Evolutionary conservation across 2,329 filamentous ascomycete species (phyloP), one percentile per base, ranked within the genome.

Genomic region (Ophiostoma australiae): DNA sequence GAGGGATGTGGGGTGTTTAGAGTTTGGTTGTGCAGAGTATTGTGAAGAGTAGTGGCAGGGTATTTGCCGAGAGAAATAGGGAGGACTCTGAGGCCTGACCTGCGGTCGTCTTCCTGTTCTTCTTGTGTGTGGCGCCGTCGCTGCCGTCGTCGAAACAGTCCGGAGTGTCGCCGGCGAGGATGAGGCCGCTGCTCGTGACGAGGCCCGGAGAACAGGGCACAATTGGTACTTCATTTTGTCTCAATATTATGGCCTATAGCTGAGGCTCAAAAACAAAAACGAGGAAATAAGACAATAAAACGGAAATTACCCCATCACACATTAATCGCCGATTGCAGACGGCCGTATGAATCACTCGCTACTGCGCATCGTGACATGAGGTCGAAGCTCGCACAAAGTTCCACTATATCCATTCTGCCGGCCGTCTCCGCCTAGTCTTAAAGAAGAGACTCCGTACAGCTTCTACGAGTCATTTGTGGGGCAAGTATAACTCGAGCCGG

Each of bases 1-100:
- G 61, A 89, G 77, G 1, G 84, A 83, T 69, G 23, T 72, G 3
- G 76, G 79, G 23, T 41, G 66, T 39, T 10, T 67, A 23, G 65
- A 67, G 3, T 37, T n/a, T 37, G 35, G 23, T 20, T 20, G 33
- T 37, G 13, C 31, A 27, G 58, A 65, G 4, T 39, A 3, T 15
- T 37, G 61, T 63, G 44, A 48, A 48, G 44, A 48, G n/a, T 48
- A 48, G 44, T 48, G 44, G 44, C 44, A 48, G 7, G 3, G 3
- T 15, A 2, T 27, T 27, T 3, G 52, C n/a, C 52, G 52, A 58
- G 52, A 27, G 13, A 58, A 17, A 58, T 3, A 4, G 11, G 8
- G 13, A 58, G 52, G 27, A 41, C 31, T 39, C 20, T 20, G 33
- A 2, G 61, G 33, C 4, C 6, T 65, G 13, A 20, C 17, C 20